Evolutionary conservation across 2,329 filamentous ascomycete species (phyloP), one percentile per base, ranked within the genome.

Genomic region (Neophaeococcomyces aloes): DNA sequence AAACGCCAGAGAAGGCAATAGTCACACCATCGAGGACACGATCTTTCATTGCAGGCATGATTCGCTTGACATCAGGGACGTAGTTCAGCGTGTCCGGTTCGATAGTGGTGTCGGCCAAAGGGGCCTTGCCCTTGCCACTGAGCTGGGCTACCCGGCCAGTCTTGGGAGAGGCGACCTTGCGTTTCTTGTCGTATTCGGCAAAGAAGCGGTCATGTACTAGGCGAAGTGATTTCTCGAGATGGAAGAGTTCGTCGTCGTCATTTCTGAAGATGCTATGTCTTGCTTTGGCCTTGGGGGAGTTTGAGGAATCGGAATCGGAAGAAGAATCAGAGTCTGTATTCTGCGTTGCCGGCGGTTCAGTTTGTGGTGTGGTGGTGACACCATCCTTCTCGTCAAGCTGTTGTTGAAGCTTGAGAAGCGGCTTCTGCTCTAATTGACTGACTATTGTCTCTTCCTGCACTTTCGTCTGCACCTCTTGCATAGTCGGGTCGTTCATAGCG

Each of bases 381-480:
- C 42, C 42, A 17, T 38, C 39, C 21, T 42, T 42, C 54, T 86
- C 84, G 57, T 98, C 91, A 17, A 95, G 72, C 59, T 87, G 74
- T 56, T 94, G 84, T 62, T 98, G 91, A 66, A 94, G 83, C 59
- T 91, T 86, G n/a, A 94, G 68, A 21, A 98, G 66, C 0, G 91
- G 91, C 11, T 89, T 77, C 49, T 95, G 87, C 48, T 81, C 85
- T 14, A 96, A 74, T 63, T 98, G 91, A 48, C 87, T 86, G 58
- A 88, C 83, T 38, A 98, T 75, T 1, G 81, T 76, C 59, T 89
- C 85, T 56, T 91, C 86, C 60, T 96, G 89, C 56, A 91, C 83
- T 50, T 85, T 79, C 2, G 80, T 75, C 66, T 95, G 87, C 50
- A 82, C 72, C 57, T 86, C 77, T 2, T 91, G 68, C 31, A 81